Evolutionary conservation across 345 rosid genomes (phyloP).

Genomic region (Psidium friedrichsthalianum): DNA sequence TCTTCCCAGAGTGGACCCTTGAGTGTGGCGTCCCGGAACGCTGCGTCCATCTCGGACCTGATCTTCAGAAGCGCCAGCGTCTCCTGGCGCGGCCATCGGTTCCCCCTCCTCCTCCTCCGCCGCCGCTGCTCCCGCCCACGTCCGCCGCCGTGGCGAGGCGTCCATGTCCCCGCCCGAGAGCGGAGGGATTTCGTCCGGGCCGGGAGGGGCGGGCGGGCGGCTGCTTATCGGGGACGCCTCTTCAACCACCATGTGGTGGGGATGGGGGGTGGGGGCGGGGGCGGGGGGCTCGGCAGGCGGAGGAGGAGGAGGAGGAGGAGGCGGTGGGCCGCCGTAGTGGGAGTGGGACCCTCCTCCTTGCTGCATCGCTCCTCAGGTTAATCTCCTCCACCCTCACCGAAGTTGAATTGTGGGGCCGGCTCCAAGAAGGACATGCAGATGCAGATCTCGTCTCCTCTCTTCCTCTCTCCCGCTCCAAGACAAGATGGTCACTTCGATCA

Average conservation of each 20-base stretch:
- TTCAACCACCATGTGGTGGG: slow-evolving; percentile 39
- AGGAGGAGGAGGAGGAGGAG: neutral
- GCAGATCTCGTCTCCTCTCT: neutral
- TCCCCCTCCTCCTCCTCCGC: slow-evolving; percentile 32
- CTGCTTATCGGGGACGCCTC: slow-evolving; percentile 91
- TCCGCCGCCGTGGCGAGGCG: slow-evolving; percentile 15
- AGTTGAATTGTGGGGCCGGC: neutral
- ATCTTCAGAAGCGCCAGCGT: slow-evolving; percentile 70
- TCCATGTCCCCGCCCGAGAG: slow-evolving; percentile 23
- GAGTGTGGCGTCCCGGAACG: slow-evolving; percentile 71
- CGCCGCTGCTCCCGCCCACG: slow-evolving; percentile 29
- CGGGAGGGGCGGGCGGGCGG: slow-evolving; percentile 58
- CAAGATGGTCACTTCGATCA: neutral
- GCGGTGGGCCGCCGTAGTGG: slow-evolving; percentile 7
- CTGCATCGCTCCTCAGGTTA: slow-evolving; percentile 11
- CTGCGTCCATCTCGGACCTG: slow-evolving; percentile 86
- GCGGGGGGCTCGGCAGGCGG: neutral
- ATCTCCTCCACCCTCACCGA: slow-evolving; percentile 16
- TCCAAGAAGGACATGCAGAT: neutral
- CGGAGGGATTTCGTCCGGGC: slow-evolving; percentile 50
- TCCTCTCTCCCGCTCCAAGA: neutral
- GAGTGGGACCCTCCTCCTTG: slow-evolving; percentile 27
- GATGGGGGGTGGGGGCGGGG: slow-evolving; percentile 6
- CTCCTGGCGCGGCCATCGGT: slow-evolving; percentile 89
- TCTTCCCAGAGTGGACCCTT: slow-evolving; percentile 95